A percentile compares a stretch with the other conserved stretches of the same genome.
Evolutionary conservation across 768 basidiomycete genomes (phyloP).

Genomic region (Suillus cothurnatus): DNA sequence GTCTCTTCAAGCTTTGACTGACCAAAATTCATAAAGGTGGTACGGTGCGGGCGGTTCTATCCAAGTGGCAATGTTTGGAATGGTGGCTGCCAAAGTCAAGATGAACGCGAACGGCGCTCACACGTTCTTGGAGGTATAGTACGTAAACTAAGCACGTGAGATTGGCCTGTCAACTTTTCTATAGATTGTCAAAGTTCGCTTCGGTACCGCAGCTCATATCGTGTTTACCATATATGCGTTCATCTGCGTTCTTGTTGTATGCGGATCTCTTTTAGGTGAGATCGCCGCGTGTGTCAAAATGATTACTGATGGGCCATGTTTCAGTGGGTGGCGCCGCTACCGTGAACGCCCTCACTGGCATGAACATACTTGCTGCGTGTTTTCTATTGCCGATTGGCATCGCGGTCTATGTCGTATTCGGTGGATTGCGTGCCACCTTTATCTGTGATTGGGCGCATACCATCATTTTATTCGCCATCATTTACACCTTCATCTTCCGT

Average conservation of each 20-base stretch:
- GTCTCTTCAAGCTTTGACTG: conserved; percentile 3
- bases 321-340: conserved; percentile 30
- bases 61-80: conserved; percentile 41
- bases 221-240: conserved; percentile 38
- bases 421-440: conserved; percentile 26
- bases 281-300: neutral
- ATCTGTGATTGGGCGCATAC: conserved; percentile 29
- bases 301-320: neutral
- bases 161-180: neutral
- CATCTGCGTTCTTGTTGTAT: conserved; percentile 39
- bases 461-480: conserved; percentile 33
- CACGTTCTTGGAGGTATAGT: conserved; percentile 41
- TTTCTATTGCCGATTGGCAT: conserved; percentile 35
- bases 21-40: conserved; percentile 24
- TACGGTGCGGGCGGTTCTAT: conserved; percentile 41
- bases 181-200: conserved; percentile 40
- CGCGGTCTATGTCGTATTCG: conserved; percentile 25
- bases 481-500: conserved; percentile 26
- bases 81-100: conserved; percentile 43
- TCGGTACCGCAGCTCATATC: conserved; percentile 36
- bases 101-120: conserved; percentile 45
- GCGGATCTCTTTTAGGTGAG: conserved; percentile 37
- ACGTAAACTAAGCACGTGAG: neutral
- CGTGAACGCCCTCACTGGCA: conserved; percentile 35
- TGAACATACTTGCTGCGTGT: conserved; percentile 34